Evolutionary conservation across 495 filamentous ascomycete genomes (phyloP), one percentile per base, ranked within the genome.

Genomic region (Saxophila tyrrhenica): DNA sequence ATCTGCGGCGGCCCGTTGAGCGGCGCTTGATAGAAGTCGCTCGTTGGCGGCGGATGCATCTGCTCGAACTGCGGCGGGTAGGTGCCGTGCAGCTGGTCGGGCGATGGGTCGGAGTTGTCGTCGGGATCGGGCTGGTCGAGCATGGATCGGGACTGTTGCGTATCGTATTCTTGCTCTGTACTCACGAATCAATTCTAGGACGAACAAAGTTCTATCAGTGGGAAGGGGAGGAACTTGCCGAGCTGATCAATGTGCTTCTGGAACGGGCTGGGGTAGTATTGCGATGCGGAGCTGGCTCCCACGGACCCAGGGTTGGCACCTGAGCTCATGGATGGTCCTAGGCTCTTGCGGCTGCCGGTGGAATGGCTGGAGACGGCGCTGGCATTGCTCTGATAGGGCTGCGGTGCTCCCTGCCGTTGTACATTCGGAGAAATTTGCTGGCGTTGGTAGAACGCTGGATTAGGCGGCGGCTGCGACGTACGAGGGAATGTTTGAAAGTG

Each of bases 141-240:
- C 78, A 95, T 86, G 25, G 59, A 51, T 29, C 41, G 50, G 8
- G 56, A 38, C 44, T 57, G 29, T 75, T 92, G 86, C 52, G 92
- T 89, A 71, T 98, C 92, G 75, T 97, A 97, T 76, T 98, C 92
- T 78, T 95, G 91, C 76, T 97, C 92, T 98, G 78, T 78, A 82
- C 70, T 77, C 72, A 86, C 76, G 76, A 67, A 79, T 79, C 87
- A 73, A 85, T 61, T 73, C 80, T 87, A 86, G 84, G 83, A 87
- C 82, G 78, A 79, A 77, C 81, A 84, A 65, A 84, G 83, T 74
- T 84, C 79, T 74, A 78, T 78, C 17, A 44, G n/a, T 75, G 58
- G 69, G 64, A 70, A 71, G 68, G 73, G 64, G 65, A 65, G 72
- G 73, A 82, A 75, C 91, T 86, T 90, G 87, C 92, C 92, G 74